Evolutionary conservation across 805 yeast genomes (phyloP), one percentile per base, ranked within the genome.

Genomic region (Yarrowia sp.): DNA sequence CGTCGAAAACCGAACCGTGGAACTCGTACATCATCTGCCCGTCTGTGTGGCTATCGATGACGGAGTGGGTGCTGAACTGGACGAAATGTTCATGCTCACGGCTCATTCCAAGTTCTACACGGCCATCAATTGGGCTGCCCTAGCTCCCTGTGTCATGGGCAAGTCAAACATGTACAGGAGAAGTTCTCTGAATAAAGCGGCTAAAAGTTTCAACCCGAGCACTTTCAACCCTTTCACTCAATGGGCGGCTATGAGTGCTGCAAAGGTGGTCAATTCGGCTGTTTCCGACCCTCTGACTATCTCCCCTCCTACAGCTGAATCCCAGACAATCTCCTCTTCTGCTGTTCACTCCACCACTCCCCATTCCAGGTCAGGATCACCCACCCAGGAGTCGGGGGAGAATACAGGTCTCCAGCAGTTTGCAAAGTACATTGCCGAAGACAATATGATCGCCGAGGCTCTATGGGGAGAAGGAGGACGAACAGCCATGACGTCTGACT

Each of bases 71-170:
- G 86, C 92, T 11, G 81, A 84, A 72, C 80, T 91, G 50, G 97
- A 92, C 78, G 97, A 92, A 77, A 87, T 91, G 90, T 92, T 91
- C 75, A 79, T 92, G 73, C 82, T 89, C 65, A 88, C 97, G 0
- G 86, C 97, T 0, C 97, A 92, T 79, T 87, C 93, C 66, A 91
- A 91, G 78, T 91, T 92, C 76, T 92, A 92, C 76, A 87, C 88
- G 7, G 87, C 91, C 41, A 86, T 92, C 74, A 92, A 92, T 76
- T 86, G 87, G 70, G 79, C 89, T 10, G 85, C 88, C 5, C 78
- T 90, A 42, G 97, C 97, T 0, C 96, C 97, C 0, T 92, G 97
- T 78, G 95, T 92, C 52, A 92, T 90, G 81, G 97, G 97, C 10
- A 92, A 92, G 75, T 89, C 95, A 9, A 92, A 92, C 74, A 72